Base-by-base conservation (phyloP, 2,329 filamentous ascomycete genomes). In the Ophiostoma sp. region DNA sequence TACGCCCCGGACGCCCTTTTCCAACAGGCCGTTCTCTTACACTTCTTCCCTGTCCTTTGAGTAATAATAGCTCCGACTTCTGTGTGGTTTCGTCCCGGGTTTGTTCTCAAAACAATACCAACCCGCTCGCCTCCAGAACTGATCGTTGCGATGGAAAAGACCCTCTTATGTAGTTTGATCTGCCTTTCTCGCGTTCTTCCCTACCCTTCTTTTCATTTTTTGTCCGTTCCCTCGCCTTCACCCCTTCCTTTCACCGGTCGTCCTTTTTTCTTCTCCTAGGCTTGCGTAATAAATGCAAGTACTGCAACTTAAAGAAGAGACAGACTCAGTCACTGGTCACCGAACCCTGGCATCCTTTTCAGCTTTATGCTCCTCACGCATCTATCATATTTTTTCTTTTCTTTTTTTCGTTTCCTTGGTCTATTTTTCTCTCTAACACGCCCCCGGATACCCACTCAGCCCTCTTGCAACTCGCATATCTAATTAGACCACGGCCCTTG, bases 381-480 rank as follows among this genome's bases (percentile, higher is more conserved):
- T 68, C 31, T 50, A 5, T 48, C 25, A 17, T 61, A 28, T 52
- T 69, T 69, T 48, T 52, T 45, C n/a, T 28, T 66, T 17, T 39
- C 57, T 70, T 25, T 70, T 25, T 70, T 36, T 73, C 42, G 9
- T 45, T 64, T 64, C n/a, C 12, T 42, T 61, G 42, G 25, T 48
- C n/a, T 33, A 4, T 25, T 42, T 48, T 45, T n/a, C 36, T 71
- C 55, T 71, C 55, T 36, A 28, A 48, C 45, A 33, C 57, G n/a
- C 70, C 70, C 36, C 52, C 31, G 19, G 39, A 19, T 48, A 45
- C 28, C 42, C 42, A 59, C 55, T 63, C 69, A 71, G 69, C 69
- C 69, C 39, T 71, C 69, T 61, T 42, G 4, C 33, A n/a, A 36
- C 36, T 59, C 39, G 69, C 70, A 71, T 52, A 64, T 71, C 70